Evolutionary conservation across 148 eudicot genomes (phyloP), one percentile per base, ranked within the genome.

Genomic region (Rhododendron vialii): DNA sequence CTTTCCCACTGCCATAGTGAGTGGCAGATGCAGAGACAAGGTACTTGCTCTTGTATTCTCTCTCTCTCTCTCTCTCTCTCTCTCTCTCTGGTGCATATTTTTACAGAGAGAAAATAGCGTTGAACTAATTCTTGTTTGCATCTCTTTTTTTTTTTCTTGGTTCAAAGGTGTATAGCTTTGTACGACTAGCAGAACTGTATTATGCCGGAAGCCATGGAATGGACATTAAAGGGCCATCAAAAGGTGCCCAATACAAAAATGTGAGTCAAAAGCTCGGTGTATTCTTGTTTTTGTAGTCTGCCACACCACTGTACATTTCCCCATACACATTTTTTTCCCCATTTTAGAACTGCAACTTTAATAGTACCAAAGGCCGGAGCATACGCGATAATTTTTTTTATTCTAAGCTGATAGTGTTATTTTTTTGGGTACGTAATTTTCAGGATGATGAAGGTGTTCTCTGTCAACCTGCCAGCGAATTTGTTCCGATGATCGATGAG

Each of bases 131-230:
- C 2, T 59, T 59, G 24, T 59, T 22, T 59, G 8, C 7, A 6
- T 22, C n/a, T 63, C n/a, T 63, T 1, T 63, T 24, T 11, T 63
- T 4, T 15, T 30, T 15, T 7, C 69, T 6, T 11, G 83, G 50
- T 73, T 55, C 33, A 69, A 84, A 92, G 94, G 96, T 97, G 5
- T 95, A 93, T 38, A 88, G 80, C 83, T 97, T 97, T 81, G 98
- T 97, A 14, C 90, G 86, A 59, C 80, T 97, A 83, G 94, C 96
- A 2, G 98, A 95, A 86, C 86, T 97, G 30, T 95, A 94, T 84
- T 97, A 97, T 89, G 99, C 99, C 7, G 99, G 99, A 35, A 97
- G 99, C 85, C 99, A 97, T 86, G 99, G 99, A 28, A 97, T 97
- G 99, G 99, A 97, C 87, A 97, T 97, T 50, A 92, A 91, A 90